A percentile compares a stretch with the other conserved stretches of the same genome.
Evolutionary conservation across 2,329 filamentous ascomycete species (phyloP).

Genomic region (Lecanosticta acicola): DNA sequence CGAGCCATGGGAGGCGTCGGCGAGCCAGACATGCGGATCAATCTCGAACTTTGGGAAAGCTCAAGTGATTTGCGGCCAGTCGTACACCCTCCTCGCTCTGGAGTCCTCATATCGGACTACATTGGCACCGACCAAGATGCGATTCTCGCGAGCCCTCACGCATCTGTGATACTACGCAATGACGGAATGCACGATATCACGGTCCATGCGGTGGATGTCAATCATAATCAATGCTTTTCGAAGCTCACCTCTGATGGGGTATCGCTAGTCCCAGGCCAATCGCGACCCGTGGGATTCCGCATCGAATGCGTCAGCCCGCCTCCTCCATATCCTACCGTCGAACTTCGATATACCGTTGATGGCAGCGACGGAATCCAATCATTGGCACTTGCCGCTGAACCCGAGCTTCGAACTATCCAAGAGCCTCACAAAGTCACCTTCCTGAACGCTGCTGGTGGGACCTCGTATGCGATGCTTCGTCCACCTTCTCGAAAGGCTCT

Average conservation of each 20-base stretch:
- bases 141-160: constrained; percentile 43
- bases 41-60: constrained; percentile 32
- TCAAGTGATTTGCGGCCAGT: constrained; percentile 27
- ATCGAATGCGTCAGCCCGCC: constrained; percentile 24
- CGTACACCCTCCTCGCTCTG: neutral
- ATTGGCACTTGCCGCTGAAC: constrained; percentile 10
- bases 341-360: constrained; percentile 15
- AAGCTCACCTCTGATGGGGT: constrained; percentile 15
- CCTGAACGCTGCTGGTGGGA: constrained; percentile 48
- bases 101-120: constrained; percentile 48
- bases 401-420: constrained; percentile 21
- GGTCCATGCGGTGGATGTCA: constrained; percentile 13
- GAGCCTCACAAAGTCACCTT: constrained; percentile 51
- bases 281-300: constrained; percentile 37
- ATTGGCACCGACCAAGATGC: constrained; percentile 35
- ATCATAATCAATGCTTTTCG: constrained; percentile 15
- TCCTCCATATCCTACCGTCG: constrained; percentile 7
- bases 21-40: constrained; percentile 43
- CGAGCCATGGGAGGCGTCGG: constrained; percentile 49
- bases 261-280: constrained; percentile 36
- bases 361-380: constrained; percentile 6
- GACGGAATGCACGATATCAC: constrained; percentile 20
- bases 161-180: constrained; percentile 48
- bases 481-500: constrained; percentile 44
- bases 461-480: constrained; percentile 54